A percentile compares a stretch with the other conserved stretches of the same genome.
Conservation (phyloP, 352 stramenopile species). For the Globisporangium heterothallicum region DNA sequence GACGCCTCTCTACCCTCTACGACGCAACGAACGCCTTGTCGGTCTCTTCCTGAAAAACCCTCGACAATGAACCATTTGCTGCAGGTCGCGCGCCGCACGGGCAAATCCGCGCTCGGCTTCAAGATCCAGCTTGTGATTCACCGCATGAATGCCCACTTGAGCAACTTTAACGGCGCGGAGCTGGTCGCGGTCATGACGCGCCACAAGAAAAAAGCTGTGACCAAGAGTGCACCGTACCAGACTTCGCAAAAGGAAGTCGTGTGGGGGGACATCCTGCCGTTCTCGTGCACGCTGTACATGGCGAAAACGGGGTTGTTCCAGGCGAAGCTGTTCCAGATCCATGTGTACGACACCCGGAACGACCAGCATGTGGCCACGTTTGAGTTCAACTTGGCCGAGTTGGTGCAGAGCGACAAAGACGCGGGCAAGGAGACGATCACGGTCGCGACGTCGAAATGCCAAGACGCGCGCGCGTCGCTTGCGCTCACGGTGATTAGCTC, state of each 20-base stretch:
- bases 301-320: constrained; percentile 69
- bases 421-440: constrained; percentile 59
- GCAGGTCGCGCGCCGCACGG: constrained; percentile 53
- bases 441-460: constrained; percentile 51
- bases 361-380: constrained; percentile 51
- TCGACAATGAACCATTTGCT: constrained; percentile 58
- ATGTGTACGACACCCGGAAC: constrained; percentile 55
- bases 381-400: constrained; percentile 62
- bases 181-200: constrained; percentile 58
- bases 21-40: too few relatives aligned
- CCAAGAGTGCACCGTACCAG: constrained; percentile 48
- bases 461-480: constrained; percentile 54
- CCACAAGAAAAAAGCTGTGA: constrained; percentile 64
- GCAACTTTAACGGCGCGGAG: constrained; percentile 40
- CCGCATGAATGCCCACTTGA: constrained; percentile 49
- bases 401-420: constrained; percentile 56
- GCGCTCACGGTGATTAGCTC: constrained; percentile 56
- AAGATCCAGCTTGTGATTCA: constrained; percentile 71
- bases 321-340: constrained; percentile 60
- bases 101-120: constrained; percentile 54
- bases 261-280: constrained; percentile 70
- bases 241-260: constrained; percentile 48
- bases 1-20: too few relatives aligned
- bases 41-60: neutral
- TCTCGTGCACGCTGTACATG: constrained; percentile 72